Conservation (phyloP, 225 moss, liverwort and hornwort species). For the Takakia lepidozioides region DNA sequence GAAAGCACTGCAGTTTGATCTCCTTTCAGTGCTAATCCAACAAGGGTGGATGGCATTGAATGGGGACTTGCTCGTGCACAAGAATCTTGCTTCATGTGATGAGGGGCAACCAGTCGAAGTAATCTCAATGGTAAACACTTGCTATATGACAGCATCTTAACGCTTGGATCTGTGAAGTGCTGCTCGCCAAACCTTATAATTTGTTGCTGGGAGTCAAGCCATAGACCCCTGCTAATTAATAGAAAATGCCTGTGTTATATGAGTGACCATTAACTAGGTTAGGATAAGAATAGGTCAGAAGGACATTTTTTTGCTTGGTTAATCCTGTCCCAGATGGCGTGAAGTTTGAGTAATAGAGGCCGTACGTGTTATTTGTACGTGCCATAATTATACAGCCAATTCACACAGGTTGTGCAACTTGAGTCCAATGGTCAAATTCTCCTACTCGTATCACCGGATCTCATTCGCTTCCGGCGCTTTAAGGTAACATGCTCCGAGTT, state of each 20-base stretch:
- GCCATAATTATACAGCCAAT: no score
- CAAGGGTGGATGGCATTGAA: constrained; percentile 1
- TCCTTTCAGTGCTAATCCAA: neutral
- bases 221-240: no score
- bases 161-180: no score
- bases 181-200: no score
- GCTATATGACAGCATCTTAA: no score
- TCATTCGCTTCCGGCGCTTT: constrained; percentile 3
- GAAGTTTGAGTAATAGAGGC: no score
- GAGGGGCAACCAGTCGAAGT: constrained; percentile 1
- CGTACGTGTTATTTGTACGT: no score
- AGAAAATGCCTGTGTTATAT: neutral
- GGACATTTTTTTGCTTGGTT: neutral
- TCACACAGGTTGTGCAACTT: constrained; percentile 3
- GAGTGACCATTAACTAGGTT: neutral
- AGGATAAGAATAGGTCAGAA: neutral
- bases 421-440: constrained; percentile 1
- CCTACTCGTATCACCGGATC: constrained; percentile 4
- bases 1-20: constrained; percentile 1
- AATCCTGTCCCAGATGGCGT: no score
- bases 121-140: constrained; percentile 2
- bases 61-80: neutral
- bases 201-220: no score
- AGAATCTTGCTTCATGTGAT: neutral
- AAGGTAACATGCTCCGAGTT: constrained; percentile 7